phyloP scores from a whole-genome alignment of 768 basidiomycete species.

The Lactifluus piperatus region DNA sequence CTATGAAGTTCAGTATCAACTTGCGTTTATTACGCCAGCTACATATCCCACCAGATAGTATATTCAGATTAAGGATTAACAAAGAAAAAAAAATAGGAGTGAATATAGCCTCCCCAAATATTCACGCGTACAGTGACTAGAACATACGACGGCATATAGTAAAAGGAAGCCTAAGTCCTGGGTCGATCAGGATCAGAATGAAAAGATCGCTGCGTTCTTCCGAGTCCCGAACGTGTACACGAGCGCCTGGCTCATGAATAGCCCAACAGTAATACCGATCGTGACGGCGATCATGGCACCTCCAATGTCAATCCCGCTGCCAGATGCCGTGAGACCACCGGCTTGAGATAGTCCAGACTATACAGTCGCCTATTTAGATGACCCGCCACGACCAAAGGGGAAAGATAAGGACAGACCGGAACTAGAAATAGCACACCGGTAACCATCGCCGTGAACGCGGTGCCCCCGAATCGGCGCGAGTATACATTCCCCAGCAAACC shows the following conservation, averaged over 20 bases:
- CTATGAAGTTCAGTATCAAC: too few relatives aligned
- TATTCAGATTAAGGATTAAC: too few relatives aligned
- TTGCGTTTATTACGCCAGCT: too few relatives aligned
- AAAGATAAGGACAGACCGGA: slow-evolving; percentile 44
- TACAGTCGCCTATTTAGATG: slow-evolving; percentile 6
- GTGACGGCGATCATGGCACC: slow-evolving; percentile 84
- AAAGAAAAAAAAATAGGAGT: too few relatives aligned
- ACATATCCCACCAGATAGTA: too few relatives aligned
- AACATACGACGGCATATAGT: not conserved
- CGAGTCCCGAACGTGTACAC: slow-evolving; percentile 76
- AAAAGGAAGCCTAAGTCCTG: not conserved
- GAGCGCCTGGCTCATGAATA: slow-evolving; percentile 78
- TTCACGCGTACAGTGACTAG: too few relatives aligned
- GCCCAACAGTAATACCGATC: slow-evolving; percentile 79
- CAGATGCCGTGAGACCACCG: slow-evolving; percentile 76
- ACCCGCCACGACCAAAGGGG: not conserved
- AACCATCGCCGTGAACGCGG: slow-evolving; percentile 85
- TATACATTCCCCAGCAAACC: slow-evolving; percentile 71
- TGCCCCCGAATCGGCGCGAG: slow-evolving; percentile 71
- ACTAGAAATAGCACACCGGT: slow-evolving; percentile 83
- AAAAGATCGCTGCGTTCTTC: slow-evolving; percentile 74
- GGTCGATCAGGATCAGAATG: slow-evolving; percentile 36
- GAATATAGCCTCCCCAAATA: too few relatives aligned
- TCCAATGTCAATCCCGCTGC: slow-evolving; percentile 73
- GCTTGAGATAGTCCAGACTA: slow-evolving; percentile 80